Conservation (phyloP, 2,329 filamentous ascomycete genomes). For the Huntiella decipiens region DNA sequence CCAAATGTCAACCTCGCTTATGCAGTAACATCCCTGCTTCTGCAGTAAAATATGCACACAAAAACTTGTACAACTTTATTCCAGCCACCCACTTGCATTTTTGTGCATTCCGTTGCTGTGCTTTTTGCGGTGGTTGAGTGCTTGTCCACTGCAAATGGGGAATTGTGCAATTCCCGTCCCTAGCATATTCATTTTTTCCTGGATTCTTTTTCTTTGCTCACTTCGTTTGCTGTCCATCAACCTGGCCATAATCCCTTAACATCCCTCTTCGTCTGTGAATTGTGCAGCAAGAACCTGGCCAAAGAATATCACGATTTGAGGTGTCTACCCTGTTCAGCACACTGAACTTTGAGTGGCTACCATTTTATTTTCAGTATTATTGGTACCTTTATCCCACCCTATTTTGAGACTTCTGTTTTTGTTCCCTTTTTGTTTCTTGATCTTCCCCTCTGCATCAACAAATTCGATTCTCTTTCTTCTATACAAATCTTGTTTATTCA, state of each 20-base stretch:
- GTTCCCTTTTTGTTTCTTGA: neutral
- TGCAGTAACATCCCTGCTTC: neutral
- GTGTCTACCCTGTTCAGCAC: neutral
- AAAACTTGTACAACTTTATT: constrained; percentile 3
- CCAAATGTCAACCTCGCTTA: constrained; percentile 5
- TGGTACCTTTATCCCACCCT: neutral
- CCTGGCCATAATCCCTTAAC: too few species aligned
- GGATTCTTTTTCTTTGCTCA: neutral
- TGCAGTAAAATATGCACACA: neutral
- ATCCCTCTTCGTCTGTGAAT: too few species aligned
- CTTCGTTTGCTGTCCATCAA: too few species aligned
- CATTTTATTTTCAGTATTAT: too few species aligned
- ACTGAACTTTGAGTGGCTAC: too few species aligned
- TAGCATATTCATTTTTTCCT: constrained; percentile 1
- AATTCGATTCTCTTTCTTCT: neutral
- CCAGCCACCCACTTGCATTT: constrained; percentile 10
- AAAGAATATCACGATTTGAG: constrained; percentile 5
- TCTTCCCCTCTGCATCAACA: neutral
- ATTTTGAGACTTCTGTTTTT: neutral
- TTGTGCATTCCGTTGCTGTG: neutral
- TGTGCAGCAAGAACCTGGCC: too few species aligned
- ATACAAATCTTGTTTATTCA: too few species aligned
- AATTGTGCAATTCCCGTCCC: neutral
- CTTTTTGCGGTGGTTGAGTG: too few species aligned
- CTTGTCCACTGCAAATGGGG: too few species aligned